Conservation (phyloP, 805 yeast genomes). For the Yamadazyma sp. region DNA sequence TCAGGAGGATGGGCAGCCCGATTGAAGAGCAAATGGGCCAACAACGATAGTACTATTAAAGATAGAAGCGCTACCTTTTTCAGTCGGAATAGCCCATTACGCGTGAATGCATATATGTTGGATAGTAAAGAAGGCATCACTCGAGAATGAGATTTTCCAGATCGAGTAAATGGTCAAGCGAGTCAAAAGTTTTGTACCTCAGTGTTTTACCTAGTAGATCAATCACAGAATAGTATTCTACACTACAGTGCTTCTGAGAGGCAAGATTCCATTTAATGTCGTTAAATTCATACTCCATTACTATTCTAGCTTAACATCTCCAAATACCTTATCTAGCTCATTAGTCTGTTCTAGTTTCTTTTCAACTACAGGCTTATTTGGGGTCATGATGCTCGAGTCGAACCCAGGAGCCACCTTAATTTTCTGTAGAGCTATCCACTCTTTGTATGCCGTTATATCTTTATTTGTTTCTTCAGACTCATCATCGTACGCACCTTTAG, state of each 20-base stretch:
- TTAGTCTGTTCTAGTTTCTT: conserved; percentile 14
- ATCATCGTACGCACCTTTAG: conserved; percentile 15
- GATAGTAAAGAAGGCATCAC: background rate
- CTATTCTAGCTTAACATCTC: conserved; percentile 15
- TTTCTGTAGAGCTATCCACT: conserved; percentile 34
- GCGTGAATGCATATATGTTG: background rate
- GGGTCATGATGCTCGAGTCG: conserved; percentile 30
- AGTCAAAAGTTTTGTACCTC: too few relatives aligned
- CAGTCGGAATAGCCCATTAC: conserved; percentile 3
- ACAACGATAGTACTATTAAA: background rate
- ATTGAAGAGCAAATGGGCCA: background rate
- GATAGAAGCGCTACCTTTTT: background rate
- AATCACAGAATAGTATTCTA: too few relatives aligned
- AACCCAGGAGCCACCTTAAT: conserved; percentile 43
- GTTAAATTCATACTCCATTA: too few relatives aligned
- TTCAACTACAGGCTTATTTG: background rate
- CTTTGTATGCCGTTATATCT: conserved; percentile 18
- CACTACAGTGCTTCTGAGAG: too few relatives aligned
- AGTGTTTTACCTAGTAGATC: too few relatives aligned
- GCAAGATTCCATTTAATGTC: too few relatives aligned
- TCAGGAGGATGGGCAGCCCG: background rate
- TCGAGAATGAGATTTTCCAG: background rate
- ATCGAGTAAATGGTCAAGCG: conserved; percentile 4
- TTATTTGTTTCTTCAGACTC: conserved; percentile 2
- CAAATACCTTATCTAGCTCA: conserved; percentile 31